A percentile compares a stretch with the other conserved stretches of the same genome.
Evolutionary conservation across 306 rosid genomes (phyloP).

Genomic region (Quillaja saponaria): DNA sequence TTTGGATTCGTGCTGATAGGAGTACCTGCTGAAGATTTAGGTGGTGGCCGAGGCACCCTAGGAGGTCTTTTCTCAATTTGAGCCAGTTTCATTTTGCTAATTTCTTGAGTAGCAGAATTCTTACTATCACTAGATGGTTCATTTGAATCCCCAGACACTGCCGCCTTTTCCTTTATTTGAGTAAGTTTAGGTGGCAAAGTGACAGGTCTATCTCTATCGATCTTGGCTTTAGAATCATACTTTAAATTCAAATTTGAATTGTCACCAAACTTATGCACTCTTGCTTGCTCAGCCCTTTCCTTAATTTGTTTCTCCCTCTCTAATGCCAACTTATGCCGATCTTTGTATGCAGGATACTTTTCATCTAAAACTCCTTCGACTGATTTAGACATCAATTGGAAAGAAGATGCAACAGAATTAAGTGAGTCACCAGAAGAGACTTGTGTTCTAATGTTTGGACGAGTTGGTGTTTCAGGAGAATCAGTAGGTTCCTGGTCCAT

Average conservation of each 20-base stretch:
- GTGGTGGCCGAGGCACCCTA: conserved; percentile 87
- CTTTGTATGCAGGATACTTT: conserved; percentile 89
- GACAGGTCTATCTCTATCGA: conserved; percentile 47
- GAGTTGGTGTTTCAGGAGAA: conserved; percentile 68
- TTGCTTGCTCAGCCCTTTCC: conserved; percentile 84
- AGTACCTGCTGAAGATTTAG: conserved; percentile 53
- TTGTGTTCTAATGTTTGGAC: conserved; percentile 49
- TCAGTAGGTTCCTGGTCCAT: conserved; percentile 54
- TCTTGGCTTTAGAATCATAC: conserved; percentile 37
- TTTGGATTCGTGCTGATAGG: conserved; percentile 41
- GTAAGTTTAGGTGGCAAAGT: conserved; percentile 72
- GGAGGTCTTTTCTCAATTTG: conserved; percentile 90
- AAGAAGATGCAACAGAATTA: conserved; percentile 71
- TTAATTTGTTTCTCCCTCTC: conserved; percentile 82
- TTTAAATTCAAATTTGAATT: conserved; percentile 44
- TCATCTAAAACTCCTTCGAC: conserved; percentile 75
- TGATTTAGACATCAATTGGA: conserved; percentile 95
- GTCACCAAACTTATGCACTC: conserved; percentile 72
- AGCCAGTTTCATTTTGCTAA: conserved; percentile 82
- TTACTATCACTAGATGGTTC: conserved; percentile 62
- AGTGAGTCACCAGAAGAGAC: conserved; percentile 57
- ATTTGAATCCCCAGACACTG: conserved; percentile 47
- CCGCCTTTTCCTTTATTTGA: conserved; percentile 69
- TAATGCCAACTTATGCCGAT: conserved; percentile 87
- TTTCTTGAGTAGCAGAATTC: conserved; percentile 50